A percentile compares a stretch with the other conserved stretches of the same genome.
Evolutionary conservation across 2,329 filamentous ascomycete species (phyloP).

Genomic region (Colletotrichum gigasporum): DNA sequence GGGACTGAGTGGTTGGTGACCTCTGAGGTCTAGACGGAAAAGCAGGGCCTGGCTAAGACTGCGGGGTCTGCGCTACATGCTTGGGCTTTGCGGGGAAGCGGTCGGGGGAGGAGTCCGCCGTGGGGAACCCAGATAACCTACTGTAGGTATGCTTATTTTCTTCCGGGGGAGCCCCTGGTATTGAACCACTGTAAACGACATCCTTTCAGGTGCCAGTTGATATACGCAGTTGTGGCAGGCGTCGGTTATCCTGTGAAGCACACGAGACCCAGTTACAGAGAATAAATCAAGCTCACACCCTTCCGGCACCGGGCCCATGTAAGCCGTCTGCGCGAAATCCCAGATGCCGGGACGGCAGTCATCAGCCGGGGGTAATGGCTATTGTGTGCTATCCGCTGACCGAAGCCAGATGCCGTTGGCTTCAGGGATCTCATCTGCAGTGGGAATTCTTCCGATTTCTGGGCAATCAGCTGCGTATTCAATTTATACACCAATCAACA

Average conservation of each 20-base stretch:
- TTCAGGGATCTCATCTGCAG: neutral
- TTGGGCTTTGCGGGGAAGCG: constrained; percentile 17
- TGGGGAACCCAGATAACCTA: constrained; percentile 6
- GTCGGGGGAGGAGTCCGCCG: neutral
- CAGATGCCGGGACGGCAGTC: constrained; percentile 5
- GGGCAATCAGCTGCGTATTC: neutral
- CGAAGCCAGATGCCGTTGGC: neutral
- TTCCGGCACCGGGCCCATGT: neutral
- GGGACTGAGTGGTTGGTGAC: neutral
- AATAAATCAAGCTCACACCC: neutral
- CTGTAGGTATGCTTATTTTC: constrained; percentile 17
- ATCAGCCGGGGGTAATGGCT: neutral
- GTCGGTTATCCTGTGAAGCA: too few species aligned
- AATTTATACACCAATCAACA: constrained; percentile 26
- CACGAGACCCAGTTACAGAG: too few species aligned
- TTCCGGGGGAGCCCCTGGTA: neutral
- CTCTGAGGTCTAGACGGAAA: constrained; percentile 13
- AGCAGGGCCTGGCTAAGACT: constrained; percentile 9
- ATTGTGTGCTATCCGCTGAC: neutral
- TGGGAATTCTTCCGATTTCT: neutral
- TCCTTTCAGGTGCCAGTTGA: too few species aligned
- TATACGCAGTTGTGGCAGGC: too few species aligned
- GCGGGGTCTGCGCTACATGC: neutral
- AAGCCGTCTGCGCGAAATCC: neutral
- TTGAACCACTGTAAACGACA: neutral